A percentile compares a stretch with the other conserved stretches of the same genome.
phyloP scores from a whole-genome alignment of 495 filamentous ascomycete species.

The Penicillium nucicola region DNA sequence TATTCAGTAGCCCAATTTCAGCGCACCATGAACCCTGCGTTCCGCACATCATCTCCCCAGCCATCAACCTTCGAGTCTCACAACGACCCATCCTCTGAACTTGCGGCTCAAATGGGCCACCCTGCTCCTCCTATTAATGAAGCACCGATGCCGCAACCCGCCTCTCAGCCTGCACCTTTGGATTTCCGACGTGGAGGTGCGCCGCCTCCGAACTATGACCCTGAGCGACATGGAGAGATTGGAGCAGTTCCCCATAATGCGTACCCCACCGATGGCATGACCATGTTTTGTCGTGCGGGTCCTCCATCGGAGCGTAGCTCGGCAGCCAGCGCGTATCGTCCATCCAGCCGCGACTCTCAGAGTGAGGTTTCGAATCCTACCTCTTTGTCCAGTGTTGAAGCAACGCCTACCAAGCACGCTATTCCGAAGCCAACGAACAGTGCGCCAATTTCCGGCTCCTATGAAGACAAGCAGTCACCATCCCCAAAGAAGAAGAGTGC shows the following conservation, averaged over 20 bases:
- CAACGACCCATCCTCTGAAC: slow-evolving; percentile 71
- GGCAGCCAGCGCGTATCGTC: slow-evolving; percentile 67
- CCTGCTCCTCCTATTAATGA: slow-evolving; percentile 46
- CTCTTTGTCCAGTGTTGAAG: slow-evolving; percentile 80
- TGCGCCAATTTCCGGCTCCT: slow-evolving; percentile 38
- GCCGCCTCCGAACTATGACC: slow-evolving; percentile 47
- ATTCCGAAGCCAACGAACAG: slow-evolving; percentile 62
- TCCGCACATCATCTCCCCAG: slow-evolving; percentile 86
- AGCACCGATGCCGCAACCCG: slow-evolving; percentile 10
- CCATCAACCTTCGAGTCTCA: slow-evolving; percentile 86
- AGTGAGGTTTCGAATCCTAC: slow-evolving; percentile 91
- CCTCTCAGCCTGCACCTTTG: slow-evolving; percentile 45
- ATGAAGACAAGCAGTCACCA: slow-evolving; percentile 58
- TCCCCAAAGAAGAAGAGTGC: slow-evolving; percentile 78
- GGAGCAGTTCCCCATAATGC: slow-evolving; percentile 81
- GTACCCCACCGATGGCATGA: slow-evolving; percentile 97
- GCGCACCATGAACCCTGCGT: slow-evolving; percentile 90
- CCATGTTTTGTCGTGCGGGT: slow-evolving; percentile 90
- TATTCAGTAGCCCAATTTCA: slow-evolving; percentile 96
- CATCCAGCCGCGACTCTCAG: slow-evolving; percentile 83
- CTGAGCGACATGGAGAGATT: slow-evolving; percentile 62
- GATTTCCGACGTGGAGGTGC: slow-evolving; percentile 50
- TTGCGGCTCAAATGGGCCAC: slow-evolving; percentile 63
- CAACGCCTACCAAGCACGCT: slow-evolving; percentile 55
- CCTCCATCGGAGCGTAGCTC: slow-evolving; percentile 83